phyloP scores from a whole-genome alignment of 2,329 filamentous ascomycete species.

The Nemania sp. region DNA sequence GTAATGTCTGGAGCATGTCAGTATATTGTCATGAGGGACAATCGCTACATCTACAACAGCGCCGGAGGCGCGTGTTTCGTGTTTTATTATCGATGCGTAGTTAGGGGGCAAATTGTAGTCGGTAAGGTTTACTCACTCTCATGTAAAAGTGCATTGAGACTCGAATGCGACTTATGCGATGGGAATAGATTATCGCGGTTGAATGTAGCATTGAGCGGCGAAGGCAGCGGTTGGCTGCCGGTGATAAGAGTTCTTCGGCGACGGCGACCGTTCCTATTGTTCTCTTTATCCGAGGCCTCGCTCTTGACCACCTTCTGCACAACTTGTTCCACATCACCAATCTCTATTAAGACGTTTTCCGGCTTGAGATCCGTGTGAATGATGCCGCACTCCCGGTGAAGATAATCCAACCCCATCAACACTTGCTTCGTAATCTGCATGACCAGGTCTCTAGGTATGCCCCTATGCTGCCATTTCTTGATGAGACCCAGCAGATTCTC shows the following conservation, averaged over 20 bases:
- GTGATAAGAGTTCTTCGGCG: conserved; percentile 94
- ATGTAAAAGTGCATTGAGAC: conserved; percentile 85
- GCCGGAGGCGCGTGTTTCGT: neutral
- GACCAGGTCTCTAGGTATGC: conserved; percentile 94
- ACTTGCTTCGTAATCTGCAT: conserved; percentile 99
- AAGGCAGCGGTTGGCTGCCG: conserved; percentile 94
- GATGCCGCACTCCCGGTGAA: conserved; percentile 97
- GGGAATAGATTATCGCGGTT: conserved; percentile 79
- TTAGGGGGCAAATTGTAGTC: neutral
- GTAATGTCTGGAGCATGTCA: conserved; percentile 46
- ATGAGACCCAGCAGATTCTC: conserved; percentile 95
- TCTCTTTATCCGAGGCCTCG: conserved; percentile 80
- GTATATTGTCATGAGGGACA: conserved; percentile 42
- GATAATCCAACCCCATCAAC: conserved; percentile 91
- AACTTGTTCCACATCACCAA: conserved; percentile 98
- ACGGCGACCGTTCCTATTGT: conserved; percentile 90
- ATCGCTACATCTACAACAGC: neutral
- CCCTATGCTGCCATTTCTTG: conserved; percentile 98
- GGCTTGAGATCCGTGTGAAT: conserved; percentile 98
- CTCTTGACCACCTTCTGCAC: conserved; percentile 96
- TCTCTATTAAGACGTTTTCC: conserved; percentile 98
- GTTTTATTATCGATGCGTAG: neutral
- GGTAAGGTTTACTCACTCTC: conserved; percentile 68
- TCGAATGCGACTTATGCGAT: conserved; percentile 73
- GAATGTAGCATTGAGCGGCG: conserved; percentile 92